Evolutionary conservation across 2,329 filamentous ascomycete species (phyloP), one percentile per base, ranked within the genome.

Genomic region (Onygena corvina): DNA sequence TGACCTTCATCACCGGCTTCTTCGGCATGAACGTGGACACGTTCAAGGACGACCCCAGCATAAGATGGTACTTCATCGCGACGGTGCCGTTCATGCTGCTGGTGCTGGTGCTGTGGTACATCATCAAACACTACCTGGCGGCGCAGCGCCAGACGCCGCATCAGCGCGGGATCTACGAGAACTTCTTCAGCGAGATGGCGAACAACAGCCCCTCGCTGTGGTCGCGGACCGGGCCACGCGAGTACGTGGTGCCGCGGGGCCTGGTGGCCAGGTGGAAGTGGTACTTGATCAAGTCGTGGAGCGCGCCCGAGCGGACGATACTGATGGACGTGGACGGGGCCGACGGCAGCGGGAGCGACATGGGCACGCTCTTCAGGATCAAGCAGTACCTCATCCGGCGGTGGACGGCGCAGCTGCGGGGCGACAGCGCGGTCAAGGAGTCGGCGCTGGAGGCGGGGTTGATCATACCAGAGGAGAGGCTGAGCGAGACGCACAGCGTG

Each of bases 51-150:
- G 61, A 67, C 31, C 71, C 70, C 1, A 61, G 58, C 21, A 67
- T 75, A 12, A 72, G 71, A 57, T 74, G 69, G 68, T 76, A 71
- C 55, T 75, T 76, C 57, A 65, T 76, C 35, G 54, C 64, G 4
- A 62, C 67, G 0, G 59, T 69, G 12, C 69, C 73, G 0, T 65
- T 76, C 47, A 69, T 75, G 61, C 23, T 67, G 11, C 50, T 69
- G 18, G 67, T 76, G 21, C 52, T 76, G 4, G 50, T 69, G 4
- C 55, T 67, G 16, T 75, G 73, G 69, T 75, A 71, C 54, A 58
- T 62, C 30, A 63, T 74, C 46, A 74, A 75, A 54, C 68, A 73
- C 58, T 60, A 60, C 14, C 61, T 72, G 2, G 63, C 69, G 8
- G 60, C 61, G 5, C 62, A 64, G 33, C 63, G 67, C 36, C 69